Evolutionary conservation across 2,329 filamentous ascomycete species (phyloP), one percentile per base, ranked within the genome.

Genomic region (Trichothecium sympodiale): DNA sequence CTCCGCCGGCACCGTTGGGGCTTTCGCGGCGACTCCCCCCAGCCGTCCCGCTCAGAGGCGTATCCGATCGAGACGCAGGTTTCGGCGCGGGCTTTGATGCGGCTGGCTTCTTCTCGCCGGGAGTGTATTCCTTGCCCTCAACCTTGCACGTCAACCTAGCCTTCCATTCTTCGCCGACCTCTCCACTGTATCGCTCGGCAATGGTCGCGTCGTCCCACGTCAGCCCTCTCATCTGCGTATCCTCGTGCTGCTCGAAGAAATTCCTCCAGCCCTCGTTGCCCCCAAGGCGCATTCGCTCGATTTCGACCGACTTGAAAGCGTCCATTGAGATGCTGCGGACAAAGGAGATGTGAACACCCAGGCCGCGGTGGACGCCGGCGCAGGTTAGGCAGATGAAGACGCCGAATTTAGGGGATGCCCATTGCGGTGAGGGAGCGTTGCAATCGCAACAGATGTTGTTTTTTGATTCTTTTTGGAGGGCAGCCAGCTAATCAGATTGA

Each of bases 271-370:
- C 73, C 42, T 82, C 78, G 61, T 98, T 98, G 36, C 91, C 91
- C 31, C 89, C 91, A 16, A 83, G 69, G 40, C 88, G 77, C 91
- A 98, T 96, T 46, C 88, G 82, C 60, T 85, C 80, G 51, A 96
- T 89, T 62, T 98, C 91, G 50, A 74, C 74, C 44, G 78, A 76
- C 60, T 98, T 98, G 69, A 98, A 96, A 38, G 87, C 87, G 64
- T 98, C 91, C 91, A 98, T 98, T 42, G 86, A 94, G 53, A 96
- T 91, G 52, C 83, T 91, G 41, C 91, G 83, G 44, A 98, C 88
- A 64, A 98, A 98, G 56, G 87, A 94, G 59, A 98, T 94, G 67
- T 98, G 91, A 26, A 98, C 91, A 42, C 91, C 91, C 20, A 98
- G 77, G 3, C 87, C 87, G 43, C 91, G 83, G 64, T 98, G 91